Conservation (phyloP, 345 rosid genomes). For the Populus alba region DNA sequence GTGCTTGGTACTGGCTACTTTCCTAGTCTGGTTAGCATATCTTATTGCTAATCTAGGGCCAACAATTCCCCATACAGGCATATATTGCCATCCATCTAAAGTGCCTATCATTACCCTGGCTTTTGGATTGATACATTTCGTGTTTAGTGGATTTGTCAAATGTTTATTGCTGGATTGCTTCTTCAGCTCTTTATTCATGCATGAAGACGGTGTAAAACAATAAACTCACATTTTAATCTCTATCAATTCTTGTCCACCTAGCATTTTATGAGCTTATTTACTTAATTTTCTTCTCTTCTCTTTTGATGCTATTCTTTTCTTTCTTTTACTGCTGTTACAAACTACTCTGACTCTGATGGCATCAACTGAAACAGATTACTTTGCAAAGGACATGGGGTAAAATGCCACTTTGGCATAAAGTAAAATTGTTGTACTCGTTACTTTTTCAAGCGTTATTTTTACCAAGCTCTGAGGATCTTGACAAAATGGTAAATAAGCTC, state of each 20-base stretch:
- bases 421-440: conserved; percentile 59
- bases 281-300: neutral
- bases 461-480: conserved; percentile 70
- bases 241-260: neutral
- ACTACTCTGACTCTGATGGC: neutral
- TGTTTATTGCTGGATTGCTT: neutral
- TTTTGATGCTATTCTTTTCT: neutral
- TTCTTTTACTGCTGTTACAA: neutral
- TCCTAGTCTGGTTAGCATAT: neutral
- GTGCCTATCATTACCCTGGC: neutral
- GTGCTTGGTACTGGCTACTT: neutral
- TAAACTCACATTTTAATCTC: neutral
- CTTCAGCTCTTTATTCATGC: neutral
- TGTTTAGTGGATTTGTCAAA: neutral
- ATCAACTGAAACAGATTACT: conserved; percentile 56
- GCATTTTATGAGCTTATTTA: neutral
- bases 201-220: neutral
- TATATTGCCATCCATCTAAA: too few relatives aligned
- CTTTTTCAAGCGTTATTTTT: conserved; percentile 78
- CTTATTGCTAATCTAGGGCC: neutral
- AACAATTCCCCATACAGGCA: neutral
- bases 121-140: neutral
- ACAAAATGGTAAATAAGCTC: conserved; percentile 55
- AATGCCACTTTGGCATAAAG: conserved; percentile 91
- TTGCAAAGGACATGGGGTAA: conserved; percentile 72